phyloP scores from a whole-genome alignment of 225 moss, liverwort and hornwort species.

The Physcomitrellopsis africana region DNA sequence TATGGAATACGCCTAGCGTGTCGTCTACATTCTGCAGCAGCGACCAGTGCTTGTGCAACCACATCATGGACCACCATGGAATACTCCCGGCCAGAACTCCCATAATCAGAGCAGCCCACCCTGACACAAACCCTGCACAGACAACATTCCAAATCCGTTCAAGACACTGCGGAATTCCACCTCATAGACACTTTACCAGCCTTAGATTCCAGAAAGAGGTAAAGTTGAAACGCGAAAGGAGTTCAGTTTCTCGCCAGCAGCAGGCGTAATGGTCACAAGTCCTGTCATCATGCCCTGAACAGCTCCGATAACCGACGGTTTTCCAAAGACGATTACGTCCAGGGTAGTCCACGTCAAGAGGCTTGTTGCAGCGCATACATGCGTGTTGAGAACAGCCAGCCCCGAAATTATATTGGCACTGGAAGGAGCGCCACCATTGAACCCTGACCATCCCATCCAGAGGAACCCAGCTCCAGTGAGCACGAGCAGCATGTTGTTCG shows the following conservation, averaged over 20 bases:
- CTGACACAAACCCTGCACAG: constrained; percentile 48
- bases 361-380: constrained; percentile 57
- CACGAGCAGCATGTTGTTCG: constrained; percentile 65
- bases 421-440: constrained; percentile 55
- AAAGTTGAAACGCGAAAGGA: too few relatives aligned
- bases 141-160: background rate
- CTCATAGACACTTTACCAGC: too few relatives aligned
- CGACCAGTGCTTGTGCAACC: constrained; percentile 54
- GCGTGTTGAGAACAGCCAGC: constrained; percentile 55
- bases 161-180: too few relatives aligned
- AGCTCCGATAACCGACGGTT: constrained; percentile 58
- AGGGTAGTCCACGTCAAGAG: constrained; percentile 57
- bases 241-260: constrained; percentile 33
- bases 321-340: constrained; percentile 47
- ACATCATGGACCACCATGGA: constrained; percentile 63
- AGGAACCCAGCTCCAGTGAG: constrained; percentile 52
- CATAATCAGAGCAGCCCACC: constrained; percentile 61
- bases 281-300: constrained; percentile 71
- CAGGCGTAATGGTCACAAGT: constrained; percentile 58
- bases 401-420: constrained; percentile 44
- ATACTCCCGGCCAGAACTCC: constrained; percentile 45
- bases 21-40: constrained; percentile 54
- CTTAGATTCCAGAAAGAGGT: too few relatives aligned
- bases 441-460: constrained; percentile 70
- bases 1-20: constrained; percentile 60